phyloP scores from a whole-genome alignment of 1,139 yeast genomes.

The Cylindricascospora bacillispora region DNA sequence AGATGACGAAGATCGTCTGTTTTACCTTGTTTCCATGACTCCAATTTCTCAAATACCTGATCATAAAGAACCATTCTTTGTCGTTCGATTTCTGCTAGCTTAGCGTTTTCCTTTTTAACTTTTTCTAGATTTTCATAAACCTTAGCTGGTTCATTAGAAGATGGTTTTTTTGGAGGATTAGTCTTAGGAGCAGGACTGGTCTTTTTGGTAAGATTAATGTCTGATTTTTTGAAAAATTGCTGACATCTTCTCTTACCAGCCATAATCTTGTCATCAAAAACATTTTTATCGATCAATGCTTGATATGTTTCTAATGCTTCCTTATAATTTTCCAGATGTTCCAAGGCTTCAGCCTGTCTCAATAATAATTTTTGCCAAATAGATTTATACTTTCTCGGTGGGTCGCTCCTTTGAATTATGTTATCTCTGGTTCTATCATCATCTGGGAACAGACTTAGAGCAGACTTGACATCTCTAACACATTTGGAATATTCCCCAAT shows the following conservation, averaged over 20 bases:
- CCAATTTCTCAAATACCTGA: constrained; percentile 40
- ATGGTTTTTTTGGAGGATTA: constrained; percentile 13
- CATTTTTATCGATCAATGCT: constrained; percentile 52
- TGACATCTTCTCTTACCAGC: constrained; percentile 79
- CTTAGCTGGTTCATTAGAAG: constrained; percentile 1
- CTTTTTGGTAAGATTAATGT: constrained; percentile 12
- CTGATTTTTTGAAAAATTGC: constrained; percentile 46
- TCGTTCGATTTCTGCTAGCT: constrained; percentile 39
- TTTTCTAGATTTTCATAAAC: constrained; percentile 9
- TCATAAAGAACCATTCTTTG: constrained; percentile 51
- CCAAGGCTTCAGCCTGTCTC: constrained; percentile 74
- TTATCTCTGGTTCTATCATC: constrained; percentile 21
- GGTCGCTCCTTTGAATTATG: constrained; percentile 30
- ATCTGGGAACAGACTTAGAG: constrained; percentile 43
- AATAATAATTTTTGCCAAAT: constrained; percentile 62
- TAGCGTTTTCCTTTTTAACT: constrained; percentile 28
- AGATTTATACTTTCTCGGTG: constrained; percentile 47
- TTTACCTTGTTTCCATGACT: constrained; percentile 59
- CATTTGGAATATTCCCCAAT: constrained; percentile 65
- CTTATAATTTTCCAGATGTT: constrained; percentile 56
- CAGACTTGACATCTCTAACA: constrained; percentile 40
- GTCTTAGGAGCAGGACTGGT: constrained; percentile 10
- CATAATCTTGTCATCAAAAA: constrained; percentile 48
- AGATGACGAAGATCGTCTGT: constrained; percentile 69
- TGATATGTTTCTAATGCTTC: constrained; percentile 54